Percentiles rank a stretch among this genome's conserved stretches.
phyloP scores from a whole-genome alignment of 2,329 filamentous ascomycete species.

The Phaeoacremonium minimum region DNA sequence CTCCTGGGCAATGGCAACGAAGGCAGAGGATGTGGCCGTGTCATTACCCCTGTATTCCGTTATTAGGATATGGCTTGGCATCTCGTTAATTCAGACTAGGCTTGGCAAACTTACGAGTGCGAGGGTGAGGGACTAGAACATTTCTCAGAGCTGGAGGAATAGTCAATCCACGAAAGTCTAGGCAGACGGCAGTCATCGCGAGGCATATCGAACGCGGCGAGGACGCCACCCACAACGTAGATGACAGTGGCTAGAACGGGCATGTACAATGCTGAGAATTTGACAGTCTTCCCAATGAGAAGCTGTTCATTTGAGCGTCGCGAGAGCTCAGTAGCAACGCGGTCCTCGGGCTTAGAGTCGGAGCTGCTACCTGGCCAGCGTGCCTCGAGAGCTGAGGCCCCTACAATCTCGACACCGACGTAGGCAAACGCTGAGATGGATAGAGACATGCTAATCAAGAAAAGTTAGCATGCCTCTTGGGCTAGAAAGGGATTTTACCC shows the following conservation, averaged over 20 bases:
- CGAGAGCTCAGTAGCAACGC: constrained; percentile 6
- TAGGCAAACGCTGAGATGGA: constrained; percentile 25
- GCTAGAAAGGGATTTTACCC: constrained; percentile 2
- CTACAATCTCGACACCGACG: constrained; percentile 25
- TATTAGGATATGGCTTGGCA: too few relatives aligned
- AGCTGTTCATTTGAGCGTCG: constrained; percentile 4
- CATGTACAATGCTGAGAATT: constrained; percentile 18
- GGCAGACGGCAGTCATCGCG: constrained; percentile 15
- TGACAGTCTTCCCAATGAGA: constrained; percentile 17
- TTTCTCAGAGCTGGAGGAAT: not conserved
- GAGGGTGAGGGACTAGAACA: not conserved
- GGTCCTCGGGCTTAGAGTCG: constrained; percentile 6
- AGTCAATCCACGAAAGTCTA: constrained; percentile 15
- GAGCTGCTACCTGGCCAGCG: constrained; percentile 12
- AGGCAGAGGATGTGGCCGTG: constrained; percentile 14
- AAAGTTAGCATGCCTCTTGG: not conserved
- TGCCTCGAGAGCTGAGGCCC: constrained; percentile 24
- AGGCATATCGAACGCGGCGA: constrained; percentile 19
- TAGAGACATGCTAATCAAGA: constrained; percentile 16
- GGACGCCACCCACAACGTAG: constrained; percentile 19
- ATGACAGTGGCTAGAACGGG: constrained; percentile 17
- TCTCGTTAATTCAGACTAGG: too few relatives aligned
- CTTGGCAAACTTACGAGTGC: too few relatives aligned
- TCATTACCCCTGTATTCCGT: too few relatives aligned
- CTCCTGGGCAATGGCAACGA: constrained; percentile 18